A percentile compares a stretch with the other conserved stretches of the same genome.
Evolutionary conservation across 2,329 filamentous ascomycete species (phyloP).

Genomic region (Pseudomassariella vexata): DNA sequence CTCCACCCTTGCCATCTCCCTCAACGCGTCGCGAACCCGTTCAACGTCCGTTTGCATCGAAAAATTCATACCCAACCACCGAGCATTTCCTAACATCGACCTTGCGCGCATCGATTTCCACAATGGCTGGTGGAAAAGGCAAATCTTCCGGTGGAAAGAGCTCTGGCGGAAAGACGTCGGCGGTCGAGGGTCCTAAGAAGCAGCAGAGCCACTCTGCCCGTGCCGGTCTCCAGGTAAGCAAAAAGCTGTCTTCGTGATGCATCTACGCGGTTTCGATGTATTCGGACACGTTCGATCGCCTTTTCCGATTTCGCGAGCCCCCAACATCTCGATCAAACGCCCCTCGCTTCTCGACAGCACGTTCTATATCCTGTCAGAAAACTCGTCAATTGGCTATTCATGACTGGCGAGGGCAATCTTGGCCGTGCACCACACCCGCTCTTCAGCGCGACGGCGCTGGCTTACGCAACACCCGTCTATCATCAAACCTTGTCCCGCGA

Average conservation of each 20-base stretch:
- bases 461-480: no score
- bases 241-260: slow-evolving; percentile 1
- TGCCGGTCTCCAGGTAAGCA: slow-evolving; percentile 86
- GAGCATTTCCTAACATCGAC: background rate
- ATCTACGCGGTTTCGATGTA: background rate
- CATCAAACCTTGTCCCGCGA: no score
- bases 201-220: slow-evolving; percentile 93
- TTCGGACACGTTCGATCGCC: slow-evolving; percentile 3
- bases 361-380: no score
- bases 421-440: slow-evolving; percentile 9
- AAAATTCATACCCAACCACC: background rate
- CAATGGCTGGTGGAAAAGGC: slow-evolving; percentile 84
- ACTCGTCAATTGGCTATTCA: no score
- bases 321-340: no score
- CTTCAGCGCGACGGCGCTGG: no score
- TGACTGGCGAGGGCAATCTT: no score
- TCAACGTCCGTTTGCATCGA: background rate
- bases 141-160: slow-evolving; percentile 76
- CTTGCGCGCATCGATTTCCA: slow-evolving; percentile 19
- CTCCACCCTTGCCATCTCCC: slow-evolving; percentile 1
- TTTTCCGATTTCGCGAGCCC: no score
- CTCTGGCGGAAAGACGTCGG: slow-evolving; percentile 27
- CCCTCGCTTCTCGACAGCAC: no score
- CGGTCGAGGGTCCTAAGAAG: slow-evolving; percentile 68
- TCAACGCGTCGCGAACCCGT: slow-evolving; percentile 4